These are phyloP conservation scores for Suhomyces kunorum DNA, from an alignment of 1,139 yeast species.

Conservation along the genomic window DNA sequence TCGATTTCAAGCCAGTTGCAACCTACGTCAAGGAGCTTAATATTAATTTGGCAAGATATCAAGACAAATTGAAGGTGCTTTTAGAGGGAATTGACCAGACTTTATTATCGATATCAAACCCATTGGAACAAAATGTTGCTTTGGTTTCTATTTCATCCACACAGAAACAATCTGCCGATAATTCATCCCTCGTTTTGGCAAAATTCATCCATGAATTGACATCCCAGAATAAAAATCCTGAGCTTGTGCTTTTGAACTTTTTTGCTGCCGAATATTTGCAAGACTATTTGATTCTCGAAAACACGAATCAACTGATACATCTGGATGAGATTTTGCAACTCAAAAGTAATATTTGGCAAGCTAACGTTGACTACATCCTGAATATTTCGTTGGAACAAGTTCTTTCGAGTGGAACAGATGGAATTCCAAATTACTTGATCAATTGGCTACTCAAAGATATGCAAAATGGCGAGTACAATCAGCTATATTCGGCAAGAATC, in stretches of 20 bases:
- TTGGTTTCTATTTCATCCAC: constrained; percentile 23
- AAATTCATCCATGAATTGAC: constrained; percentile 14
- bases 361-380: constrained; percentile 1
- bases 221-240: not conserved
- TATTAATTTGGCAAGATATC: constrained; percentile 9
- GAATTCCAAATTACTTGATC: not conserved
- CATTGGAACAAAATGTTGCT: constrained; percentile 43
- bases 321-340: constrained; percentile 10
- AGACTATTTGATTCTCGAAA: constrained; percentile 27
- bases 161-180: not conserved
- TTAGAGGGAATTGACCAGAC: constrained; percentile 16
- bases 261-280: constrained; percentile 30
- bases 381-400: constrained; percentile 3
- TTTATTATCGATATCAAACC: constrained; percentile 46
- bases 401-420: not conserved
- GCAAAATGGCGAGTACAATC: not conserved
- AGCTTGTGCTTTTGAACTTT: constrained; percentile 10
- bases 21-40: constrained; percentile 13
- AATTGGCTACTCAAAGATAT: constrained; percentile 5
- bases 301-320: constrained; percentile 2
- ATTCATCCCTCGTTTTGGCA: constrained; percentile 12
- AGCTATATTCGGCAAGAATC: constrained; percentile 32
- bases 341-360: constrained; percentile 2
- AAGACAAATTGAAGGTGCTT: constrained; percentile 14
- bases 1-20: constrained; percentile 21